phyloP scores from a whole-genome alignment of 169 alveolate genomes.

The Eimeria necatrix region DNA sequence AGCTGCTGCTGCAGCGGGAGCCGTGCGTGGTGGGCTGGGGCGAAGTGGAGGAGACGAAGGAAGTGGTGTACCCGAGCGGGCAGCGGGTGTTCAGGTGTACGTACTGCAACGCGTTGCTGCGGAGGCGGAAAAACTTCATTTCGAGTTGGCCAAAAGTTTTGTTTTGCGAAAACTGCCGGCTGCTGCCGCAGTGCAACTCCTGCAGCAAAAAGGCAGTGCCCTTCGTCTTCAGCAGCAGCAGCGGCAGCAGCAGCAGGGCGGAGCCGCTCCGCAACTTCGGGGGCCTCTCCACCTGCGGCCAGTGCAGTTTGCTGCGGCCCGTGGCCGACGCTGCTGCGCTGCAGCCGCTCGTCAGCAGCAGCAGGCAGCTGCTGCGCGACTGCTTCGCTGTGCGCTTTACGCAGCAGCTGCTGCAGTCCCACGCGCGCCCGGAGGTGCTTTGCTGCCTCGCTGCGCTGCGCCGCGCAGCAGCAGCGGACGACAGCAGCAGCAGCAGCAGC shows the following conservation, averaged over 20 bases:
- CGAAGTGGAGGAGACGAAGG: conserved; percentile 33
- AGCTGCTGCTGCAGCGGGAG: not conserved
- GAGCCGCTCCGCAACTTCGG: conserved; percentile 21
- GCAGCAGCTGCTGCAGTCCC: not conserved
- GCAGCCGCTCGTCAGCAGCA: not conserved
- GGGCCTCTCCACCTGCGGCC: conserved; percentile 28
- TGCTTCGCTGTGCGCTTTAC: not conserved
- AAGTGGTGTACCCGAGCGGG: not conserved
- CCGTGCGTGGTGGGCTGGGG: conserved; percentile 32
- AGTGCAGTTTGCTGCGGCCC: conserved; percentile 26
- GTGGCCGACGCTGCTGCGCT: not conserved
- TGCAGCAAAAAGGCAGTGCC: conserved; percentile 47
- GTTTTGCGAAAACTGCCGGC: not conserved
- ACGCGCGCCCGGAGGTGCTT: conserved; percentile 3
- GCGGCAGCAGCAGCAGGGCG: not conserved
- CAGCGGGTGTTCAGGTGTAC: not conserved
- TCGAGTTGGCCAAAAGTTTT: not conserved
- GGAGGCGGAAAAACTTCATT: not conserved
- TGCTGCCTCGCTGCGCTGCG: not conserved
- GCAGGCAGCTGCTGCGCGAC: not conserved
- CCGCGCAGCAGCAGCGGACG: not conserved
- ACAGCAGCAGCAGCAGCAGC: too few relatives aligned
- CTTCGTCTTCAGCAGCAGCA: not conserved
- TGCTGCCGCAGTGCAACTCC: conserved; percentile 31
- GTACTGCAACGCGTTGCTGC: conserved; percentile 4